Percentiles rank a stretch among this genome's conserved stretches.
phyloP scores from a whole-genome alignment of 176 grass and related monocot species.

The Thinopyrum elongatum region DNA sequence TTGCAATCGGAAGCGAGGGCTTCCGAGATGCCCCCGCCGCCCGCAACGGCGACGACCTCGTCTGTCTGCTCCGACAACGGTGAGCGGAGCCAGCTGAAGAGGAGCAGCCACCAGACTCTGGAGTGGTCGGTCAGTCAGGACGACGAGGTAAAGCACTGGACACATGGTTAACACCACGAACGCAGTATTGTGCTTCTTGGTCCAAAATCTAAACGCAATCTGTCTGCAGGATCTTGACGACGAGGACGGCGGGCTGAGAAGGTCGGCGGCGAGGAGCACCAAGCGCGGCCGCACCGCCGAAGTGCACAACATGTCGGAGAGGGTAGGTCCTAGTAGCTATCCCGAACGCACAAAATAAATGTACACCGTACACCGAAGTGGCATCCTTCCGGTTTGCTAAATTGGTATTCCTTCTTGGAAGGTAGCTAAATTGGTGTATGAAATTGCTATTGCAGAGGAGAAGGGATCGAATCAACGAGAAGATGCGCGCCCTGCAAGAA shows the following conservation, averaged over 20 bases:
- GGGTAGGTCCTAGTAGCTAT: neutral
- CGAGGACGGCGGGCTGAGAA: neutral
- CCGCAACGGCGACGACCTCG: slow-evolving; percentile 11
- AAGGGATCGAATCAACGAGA: slow-evolving; percentile 63
- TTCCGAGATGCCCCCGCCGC: neutral
- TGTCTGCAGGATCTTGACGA: slow-evolving; percentile 43
- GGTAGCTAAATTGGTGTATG: neutral
- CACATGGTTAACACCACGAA: neutral
- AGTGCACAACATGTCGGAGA: slow-evolving; percentile 54
- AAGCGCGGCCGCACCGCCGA: slow-evolving; percentile 53
- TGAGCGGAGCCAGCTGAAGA: slow-evolving; percentile 18
- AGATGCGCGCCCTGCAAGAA: slow-evolving; percentile 53
- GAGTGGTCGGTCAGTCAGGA: slow-evolving; percentile 36
- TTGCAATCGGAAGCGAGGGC: neutral
- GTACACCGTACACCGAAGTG: neutral
- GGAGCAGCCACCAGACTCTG: neutral
- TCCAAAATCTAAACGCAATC: neutral
- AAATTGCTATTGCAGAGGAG: slow-evolving; percentile 35
- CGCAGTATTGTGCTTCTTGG: neutral
- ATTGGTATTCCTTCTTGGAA: neutral
- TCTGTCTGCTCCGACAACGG: slow-evolving; percentile 51
- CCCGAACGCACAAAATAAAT: no score
- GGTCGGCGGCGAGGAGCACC: slow-evolving; percentile 27
- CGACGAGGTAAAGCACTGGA: slow-evolving; percentile 24
- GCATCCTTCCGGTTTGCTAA: neutral